A percentile compares a stretch with the other conserved stretches of the same genome.
These are phyloP conservation scores for Osmanthus fragrans DNA, from an alignment of 257 asterid genomes.

Conservation along the genomic window DNA sequence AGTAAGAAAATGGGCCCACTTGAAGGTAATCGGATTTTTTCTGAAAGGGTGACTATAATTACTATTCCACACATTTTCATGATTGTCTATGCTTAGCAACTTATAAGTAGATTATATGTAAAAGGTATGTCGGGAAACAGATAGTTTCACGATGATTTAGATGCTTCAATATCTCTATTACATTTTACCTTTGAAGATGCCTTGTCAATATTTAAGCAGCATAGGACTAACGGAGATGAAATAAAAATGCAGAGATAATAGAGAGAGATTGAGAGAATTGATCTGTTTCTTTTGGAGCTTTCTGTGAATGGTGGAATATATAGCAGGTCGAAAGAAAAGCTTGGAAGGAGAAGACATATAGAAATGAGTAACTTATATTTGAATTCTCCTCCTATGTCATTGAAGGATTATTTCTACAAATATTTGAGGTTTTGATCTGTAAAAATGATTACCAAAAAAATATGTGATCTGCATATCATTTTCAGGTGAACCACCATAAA, in stretches of 20 bases:
- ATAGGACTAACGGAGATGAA: not conserved
- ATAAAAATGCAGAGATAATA: not conserved
- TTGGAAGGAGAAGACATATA: constrained; percentile 22
- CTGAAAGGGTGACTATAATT: too few relatives aligned
- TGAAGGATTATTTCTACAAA: not conserved
- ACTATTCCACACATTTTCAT: too few relatives aligned
- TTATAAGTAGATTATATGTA: not conserved
- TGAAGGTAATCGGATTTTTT: too few relatives aligned
- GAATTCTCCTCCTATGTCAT: constrained; percentile 21
- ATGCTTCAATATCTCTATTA: not conserved
- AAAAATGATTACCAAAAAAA: constrained; percentile 5
- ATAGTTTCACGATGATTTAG: not conserved
- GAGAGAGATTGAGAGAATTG: not conserved
- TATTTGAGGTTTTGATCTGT: constrained; percentile 21
- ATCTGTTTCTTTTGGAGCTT: not conserved
- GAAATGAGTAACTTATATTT: constrained; percentile 34
- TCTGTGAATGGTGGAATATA: constrained; percentile 21
- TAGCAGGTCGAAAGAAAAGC: constrained; percentile 26
- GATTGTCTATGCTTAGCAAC: too few relatives aligned
- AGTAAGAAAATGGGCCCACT: too few relatives aligned
- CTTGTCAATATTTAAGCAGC: not conserved
- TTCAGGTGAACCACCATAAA: not conserved
- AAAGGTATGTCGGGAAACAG: not conserved
- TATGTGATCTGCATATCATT: not conserved
- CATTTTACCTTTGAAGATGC: constrained; percentile 18